Evolutionary conservation across 2,329 filamentous ascomycete genomes (phyloP).

Genomic region (Stagonosporopsis rhizophila): DNA sequence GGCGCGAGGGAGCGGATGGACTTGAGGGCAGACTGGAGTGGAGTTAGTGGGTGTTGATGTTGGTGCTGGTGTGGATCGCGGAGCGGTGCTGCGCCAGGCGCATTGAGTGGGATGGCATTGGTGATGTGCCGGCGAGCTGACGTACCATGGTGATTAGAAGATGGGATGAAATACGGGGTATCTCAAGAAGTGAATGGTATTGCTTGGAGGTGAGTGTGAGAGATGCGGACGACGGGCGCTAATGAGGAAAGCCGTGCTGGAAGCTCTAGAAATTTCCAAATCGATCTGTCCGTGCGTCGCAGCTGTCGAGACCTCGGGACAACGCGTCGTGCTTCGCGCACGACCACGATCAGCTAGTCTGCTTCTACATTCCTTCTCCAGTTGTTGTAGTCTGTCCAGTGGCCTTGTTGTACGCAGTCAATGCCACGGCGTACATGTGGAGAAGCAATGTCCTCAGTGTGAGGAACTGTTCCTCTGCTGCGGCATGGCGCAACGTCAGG

Average conservation of each 20-base stretch:
- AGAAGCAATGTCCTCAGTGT: constrained; percentile 43
- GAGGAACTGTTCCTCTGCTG: constrained; percentile 40
- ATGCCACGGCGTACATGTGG: constrained; percentile 44
- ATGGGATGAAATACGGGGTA: constrained; percentile 22
- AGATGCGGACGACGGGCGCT: constrained; percentile 22
- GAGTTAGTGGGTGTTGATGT: neutral
- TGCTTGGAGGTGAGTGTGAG: constrained; percentile 14
- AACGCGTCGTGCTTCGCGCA: constrained; percentile 16
- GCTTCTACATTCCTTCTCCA: neutral
- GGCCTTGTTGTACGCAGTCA: constrained; percentile 2
- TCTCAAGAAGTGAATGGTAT: constrained; percentile 20
- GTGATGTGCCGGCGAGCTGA: neutral
- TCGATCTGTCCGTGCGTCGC: constrained; percentile 22
- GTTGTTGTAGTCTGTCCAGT: neutral
- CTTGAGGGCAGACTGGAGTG: constrained; percentile 71
- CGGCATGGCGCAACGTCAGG: constrained; percentile 21
- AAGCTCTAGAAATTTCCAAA: constrained; percentile 32
- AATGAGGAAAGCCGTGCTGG: constrained; percentile 11
- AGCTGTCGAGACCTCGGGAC: constrained; percentile 26
- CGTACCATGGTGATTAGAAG: constrained; percentile 30
- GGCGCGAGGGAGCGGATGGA: constrained; percentile 94
- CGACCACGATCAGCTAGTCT: neutral
- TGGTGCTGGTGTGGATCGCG: neutral
- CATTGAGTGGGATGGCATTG: neutral
- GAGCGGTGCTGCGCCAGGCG: neutral